These are phyloP conservation scores for Fusarium sp. DNA, from an alignment of 2,329 filamentous ascomycete species.

Conservation along the genomic window DNA sequence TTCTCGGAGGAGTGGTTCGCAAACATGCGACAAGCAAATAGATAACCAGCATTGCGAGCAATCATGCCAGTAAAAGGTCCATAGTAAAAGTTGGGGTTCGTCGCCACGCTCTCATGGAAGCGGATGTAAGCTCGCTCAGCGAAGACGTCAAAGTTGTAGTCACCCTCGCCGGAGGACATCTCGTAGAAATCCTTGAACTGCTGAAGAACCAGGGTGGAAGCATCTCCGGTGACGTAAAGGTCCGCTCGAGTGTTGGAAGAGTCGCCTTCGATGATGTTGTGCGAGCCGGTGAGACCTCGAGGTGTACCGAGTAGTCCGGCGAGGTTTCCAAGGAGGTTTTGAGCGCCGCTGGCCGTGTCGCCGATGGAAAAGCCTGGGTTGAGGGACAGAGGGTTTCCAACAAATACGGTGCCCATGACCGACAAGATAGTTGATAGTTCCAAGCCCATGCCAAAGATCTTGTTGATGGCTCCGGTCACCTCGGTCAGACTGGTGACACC, in stretches of 20 bases:
- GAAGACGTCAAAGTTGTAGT: conserved; percentile 22
- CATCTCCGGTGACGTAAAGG: conserved; percentile 21
- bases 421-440: conserved; percentile 12
- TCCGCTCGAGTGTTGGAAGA: conserved; percentile 16
- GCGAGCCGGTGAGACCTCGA: conserved; percentile 4
- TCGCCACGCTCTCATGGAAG: conserved; percentile 4
- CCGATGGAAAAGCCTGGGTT: conserved; percentile 25
- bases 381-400: conserved; percentile 18
- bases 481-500: conserved; percentile 32
- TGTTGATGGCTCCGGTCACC: conserved; percentile 23
- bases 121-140: background rate
- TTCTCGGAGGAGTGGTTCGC: conserved; percentile 22
- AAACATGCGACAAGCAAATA: conserved; percentile 11
- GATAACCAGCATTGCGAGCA: conserved; percentile 16
- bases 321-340: conserved; percentile 20
- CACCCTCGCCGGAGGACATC: conserved; percentile 9
- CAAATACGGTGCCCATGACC: conserved; percentile 16
- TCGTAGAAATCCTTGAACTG: conserved; percentile 17
- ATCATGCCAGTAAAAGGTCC: conserved; percentile 24
- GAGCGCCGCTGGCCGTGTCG: background rate
- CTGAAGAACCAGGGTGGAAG: conserved; percentile 8
- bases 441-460: conserved; percentile 17
- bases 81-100: conserved; percentile 27
- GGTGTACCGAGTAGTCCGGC: conserved; percentile 16
- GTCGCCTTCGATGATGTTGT: conserved; percentile 27